A percentile compares a stretch with the other conserved stretches of the same genome.
Conservation (phyloP, 192 early-diverging fungal genomes). For the Coemansia sp. region DNA sequence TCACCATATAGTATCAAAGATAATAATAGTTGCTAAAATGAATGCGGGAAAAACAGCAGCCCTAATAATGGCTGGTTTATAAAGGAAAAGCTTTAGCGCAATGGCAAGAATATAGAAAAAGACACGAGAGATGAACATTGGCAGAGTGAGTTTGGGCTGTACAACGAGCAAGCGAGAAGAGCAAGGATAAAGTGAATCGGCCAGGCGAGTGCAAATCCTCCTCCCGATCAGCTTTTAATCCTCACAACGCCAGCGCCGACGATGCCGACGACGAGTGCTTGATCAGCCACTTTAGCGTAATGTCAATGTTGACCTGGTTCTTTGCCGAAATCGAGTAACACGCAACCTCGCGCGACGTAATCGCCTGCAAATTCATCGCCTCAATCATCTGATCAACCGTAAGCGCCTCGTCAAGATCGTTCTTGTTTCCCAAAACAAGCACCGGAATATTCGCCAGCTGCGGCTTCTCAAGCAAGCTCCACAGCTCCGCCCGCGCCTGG, state of each 20-base stretch:
- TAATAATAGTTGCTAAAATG: background rate
- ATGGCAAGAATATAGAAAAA: constrained; percentile 1
- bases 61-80: background rate
- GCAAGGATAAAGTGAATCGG: background rate
- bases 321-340: constrained; percentile 99
- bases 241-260: constrained; percentile 16
- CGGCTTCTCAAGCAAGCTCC: constrained; percentile 88
- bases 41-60: background rate
- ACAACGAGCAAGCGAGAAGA: constrained; percentile 4
- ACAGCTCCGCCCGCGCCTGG: constrained; percentile 88
- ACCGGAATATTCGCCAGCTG: constrained; percentile 92
- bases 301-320: constrained; percentile 96
- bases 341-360: constrained; percentile 90
- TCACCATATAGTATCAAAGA: background rate
- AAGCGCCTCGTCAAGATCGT: constrained; percentile 88
- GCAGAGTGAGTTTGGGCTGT: background rate
- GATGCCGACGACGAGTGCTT: constrained; percentile 62
- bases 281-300: constrained; percentile 95
- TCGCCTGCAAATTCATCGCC: constrained; percentile 82
- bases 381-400: constrained; percentile 89
- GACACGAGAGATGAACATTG: background rate
- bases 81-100: constrained; percentile 1
- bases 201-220: background rate
- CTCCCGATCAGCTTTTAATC: background rate
- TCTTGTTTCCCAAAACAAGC: constrained; percentile 98